These are phyloP conservation scores for Didymella arachidicola DNA, from an alignment of 2,329 filamentous ascomycete genomes.

Conservation along the genomic window DNA sequence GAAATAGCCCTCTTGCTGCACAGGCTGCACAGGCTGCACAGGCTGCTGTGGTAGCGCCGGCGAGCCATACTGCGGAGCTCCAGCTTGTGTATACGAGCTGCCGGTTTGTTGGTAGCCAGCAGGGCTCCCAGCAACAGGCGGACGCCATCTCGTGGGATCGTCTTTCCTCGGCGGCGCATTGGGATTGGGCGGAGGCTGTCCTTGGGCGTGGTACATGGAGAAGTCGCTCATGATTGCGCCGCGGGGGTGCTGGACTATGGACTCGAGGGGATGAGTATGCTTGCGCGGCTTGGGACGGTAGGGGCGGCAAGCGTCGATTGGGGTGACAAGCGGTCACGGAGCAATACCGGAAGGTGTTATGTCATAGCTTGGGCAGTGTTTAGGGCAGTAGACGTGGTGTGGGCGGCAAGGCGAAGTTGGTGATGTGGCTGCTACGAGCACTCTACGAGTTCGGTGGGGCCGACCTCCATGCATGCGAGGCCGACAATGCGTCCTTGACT, in stretches of 20 bases:
- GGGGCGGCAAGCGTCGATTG: neutral
- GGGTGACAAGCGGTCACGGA: conserved; percentile 20
- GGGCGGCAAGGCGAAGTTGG: conserved; percentile 32
- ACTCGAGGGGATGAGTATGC: conserved; percentile 13
- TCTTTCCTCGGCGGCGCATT: conserved; percentile 38
- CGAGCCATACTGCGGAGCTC: conserved; percentile 42
- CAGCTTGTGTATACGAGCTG: conserved; percentile 37
- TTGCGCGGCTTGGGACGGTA: conserved; percentile 1
- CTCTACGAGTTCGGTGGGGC: conserved; percentile 28
- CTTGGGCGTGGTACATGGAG: conserved; percentile 49
- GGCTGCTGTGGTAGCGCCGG: conserved; percentile 40
- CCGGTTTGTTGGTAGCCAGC: conserved; percentile 55
- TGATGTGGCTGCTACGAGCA: conserved; percentile 42
- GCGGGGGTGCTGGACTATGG: conserved; percentile 32
- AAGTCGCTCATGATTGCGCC: conserved; percentile 49
- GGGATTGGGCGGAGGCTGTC: conserved; percentile 40
- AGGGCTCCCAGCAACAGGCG: conserved; percentile 55
- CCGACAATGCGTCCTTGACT: neutral
- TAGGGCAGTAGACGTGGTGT: conserved; percentile 18
- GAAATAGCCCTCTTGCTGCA: conserved; percentile 53
- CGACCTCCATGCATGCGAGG: conserved; percentile 11
- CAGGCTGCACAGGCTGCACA: conserved; percentile 33
- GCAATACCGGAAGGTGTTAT: conserved; percentile 28
- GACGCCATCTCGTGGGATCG: conserved; percentile 48
- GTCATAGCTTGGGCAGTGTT: conserved; percentile 30